These are phyloP conservation scores for Parastagonospora nodorum DNA, from an alignment of 2,329 filamentous ascomycete genomes.

Conservation along the genomic window DNA sequence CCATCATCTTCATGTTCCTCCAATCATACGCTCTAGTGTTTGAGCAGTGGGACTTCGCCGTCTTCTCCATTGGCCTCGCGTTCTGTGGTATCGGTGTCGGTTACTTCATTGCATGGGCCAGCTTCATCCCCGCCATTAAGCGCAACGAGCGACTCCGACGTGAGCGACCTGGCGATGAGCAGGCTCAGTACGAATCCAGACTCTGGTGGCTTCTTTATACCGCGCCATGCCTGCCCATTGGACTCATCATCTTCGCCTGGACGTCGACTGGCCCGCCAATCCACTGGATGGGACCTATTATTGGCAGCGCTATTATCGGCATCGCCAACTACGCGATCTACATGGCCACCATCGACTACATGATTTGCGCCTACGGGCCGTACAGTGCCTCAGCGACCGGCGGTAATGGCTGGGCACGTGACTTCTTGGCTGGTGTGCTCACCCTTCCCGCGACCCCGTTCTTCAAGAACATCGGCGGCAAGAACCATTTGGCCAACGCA, in stretches of 20 bases:
- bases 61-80: slow-evolving; percentile 62
- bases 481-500: slow-evolving; percentile 56
- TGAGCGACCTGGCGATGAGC: slow-evolving; percentile 35
- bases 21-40: slow-evolving; percentile 73
- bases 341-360: slow-evolving; percentile 81
- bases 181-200: slow-evolving; percentile 55
- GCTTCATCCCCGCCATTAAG: slow-evolving; percentile 61
- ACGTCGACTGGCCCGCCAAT: slow-evolving; percentile 67
- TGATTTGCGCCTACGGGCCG: slow-evolving; percentile 74
- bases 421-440: slow-evolving; percentile 75
- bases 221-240: slow-evolving; percentile 67
- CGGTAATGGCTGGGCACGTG: slow-evolving; percentile 76
- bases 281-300: slow-evolving; percentile 72
- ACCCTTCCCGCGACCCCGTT: slow-evolving; percentile 70
- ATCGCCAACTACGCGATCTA: slow-evolving; percentile 75
- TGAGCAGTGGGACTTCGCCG: slow-evolving; percentile 67
- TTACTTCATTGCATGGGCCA: slow-evolving; percentile 67
- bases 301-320: slow-evolving; percentile 70
- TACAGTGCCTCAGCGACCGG: slow-evolving; percentile 79
- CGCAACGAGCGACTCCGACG: slow-evolving; percentile 42
- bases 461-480: slow-evolving; percentile 50
- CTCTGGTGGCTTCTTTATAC: slow-evolving; percentile 69
- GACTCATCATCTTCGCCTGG: slow-evolving; percentile 74
- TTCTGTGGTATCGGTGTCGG: slow-evolving; percentile 66
- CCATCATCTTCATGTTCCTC: slow-evolving; percentile 79